These are phyloP conservation scores for Lipomyces sp. DNA, from an alignment of 805 yeast genomes.

Conservation along the genomic window DNA sequence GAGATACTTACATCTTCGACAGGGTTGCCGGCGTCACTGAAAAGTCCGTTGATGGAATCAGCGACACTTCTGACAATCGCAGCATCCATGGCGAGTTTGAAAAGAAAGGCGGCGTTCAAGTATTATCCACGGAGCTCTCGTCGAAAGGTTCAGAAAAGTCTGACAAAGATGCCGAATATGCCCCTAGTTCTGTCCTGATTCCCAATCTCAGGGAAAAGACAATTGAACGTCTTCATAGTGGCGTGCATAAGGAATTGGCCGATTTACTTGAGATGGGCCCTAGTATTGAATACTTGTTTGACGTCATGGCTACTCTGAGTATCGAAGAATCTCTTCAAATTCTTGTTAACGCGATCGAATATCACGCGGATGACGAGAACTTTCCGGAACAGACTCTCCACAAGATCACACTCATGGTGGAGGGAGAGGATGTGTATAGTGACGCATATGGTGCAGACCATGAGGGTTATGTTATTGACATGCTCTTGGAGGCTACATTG, in stretches of 20 bases:
- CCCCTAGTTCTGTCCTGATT: no score
- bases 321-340: constrained; percentile 41
- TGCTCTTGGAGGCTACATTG: constrained; percentile 26
- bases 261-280: constrained; percentile 9
- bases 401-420: constrained; percentile 31
- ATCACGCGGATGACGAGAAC: constrained; percentile 46
- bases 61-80: no score
- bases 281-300: constrained; percentile 41
- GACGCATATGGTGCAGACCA: constrained; percentile 12
- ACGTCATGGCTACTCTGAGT: constrained; percentile 40
- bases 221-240: constrained; percentile 6
- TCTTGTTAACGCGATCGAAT: constrained; percentile 39
- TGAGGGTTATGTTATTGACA: constrained; percentile 17
- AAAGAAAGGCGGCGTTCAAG: no score
- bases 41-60: no score
- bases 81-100: no score
- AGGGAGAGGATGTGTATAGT: constrained; percentile 16
- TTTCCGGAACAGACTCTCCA: constrained; percentile 41
- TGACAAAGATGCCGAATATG: no score
- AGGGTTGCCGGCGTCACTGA: no score
- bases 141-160: no score
- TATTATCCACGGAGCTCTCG: no score
- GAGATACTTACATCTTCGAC: no score
- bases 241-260: constrained; percentile 11
- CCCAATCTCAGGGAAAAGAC: constrained; percentile 17